These are phyloP conservation scores for Rhododendron henanense DNA, from an alignment of 148 eudicot genomes.

Conservation along the genomic window DNA sequence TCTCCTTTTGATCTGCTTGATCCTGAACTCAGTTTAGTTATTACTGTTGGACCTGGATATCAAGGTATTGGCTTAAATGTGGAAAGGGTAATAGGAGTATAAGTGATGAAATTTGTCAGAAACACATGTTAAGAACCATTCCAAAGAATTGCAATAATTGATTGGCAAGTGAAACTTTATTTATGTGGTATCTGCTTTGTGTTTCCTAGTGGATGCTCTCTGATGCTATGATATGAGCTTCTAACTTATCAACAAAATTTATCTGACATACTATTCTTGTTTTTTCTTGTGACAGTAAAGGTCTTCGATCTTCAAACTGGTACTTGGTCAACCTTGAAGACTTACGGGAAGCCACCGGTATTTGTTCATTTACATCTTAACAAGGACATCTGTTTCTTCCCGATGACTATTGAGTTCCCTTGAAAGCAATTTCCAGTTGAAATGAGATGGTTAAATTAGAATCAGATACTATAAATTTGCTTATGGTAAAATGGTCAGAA, in stretches of 20 bases:
- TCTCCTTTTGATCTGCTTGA: constrained; percentile 3
- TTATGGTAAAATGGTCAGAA: neutral
- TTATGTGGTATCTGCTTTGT: neutral
- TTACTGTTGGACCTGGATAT: neutral
- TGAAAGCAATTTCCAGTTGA: neutral
- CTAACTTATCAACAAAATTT: neutral
- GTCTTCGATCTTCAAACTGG: constrained; percentile 76
- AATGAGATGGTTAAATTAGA: neutral
- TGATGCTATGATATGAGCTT: neutral
- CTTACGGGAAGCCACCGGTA: constrained; percentile 99
- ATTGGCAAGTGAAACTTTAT: neutral
- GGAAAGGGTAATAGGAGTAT: neutral
- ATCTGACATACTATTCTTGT: neutral
- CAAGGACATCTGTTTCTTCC: constrained; percentile 2
- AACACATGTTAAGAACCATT: neutral
- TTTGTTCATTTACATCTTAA: neutral
- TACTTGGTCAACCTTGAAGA: constrained; percentile 89
- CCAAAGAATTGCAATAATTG: neutral
- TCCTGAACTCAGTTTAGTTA: neutral
- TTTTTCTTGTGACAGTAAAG: constrained; percentile 54
- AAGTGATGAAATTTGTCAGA: neutral
- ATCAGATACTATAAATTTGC: neutral
- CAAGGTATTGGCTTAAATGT: neutral
- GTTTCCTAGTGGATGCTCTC: constrained; percentile 3
- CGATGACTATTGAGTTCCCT: neutral